These are phyloP conservation scores for Balakata baccata DNA, from an alignment of 345 rosid genomes.

Conservation along the genomic window DNA sequence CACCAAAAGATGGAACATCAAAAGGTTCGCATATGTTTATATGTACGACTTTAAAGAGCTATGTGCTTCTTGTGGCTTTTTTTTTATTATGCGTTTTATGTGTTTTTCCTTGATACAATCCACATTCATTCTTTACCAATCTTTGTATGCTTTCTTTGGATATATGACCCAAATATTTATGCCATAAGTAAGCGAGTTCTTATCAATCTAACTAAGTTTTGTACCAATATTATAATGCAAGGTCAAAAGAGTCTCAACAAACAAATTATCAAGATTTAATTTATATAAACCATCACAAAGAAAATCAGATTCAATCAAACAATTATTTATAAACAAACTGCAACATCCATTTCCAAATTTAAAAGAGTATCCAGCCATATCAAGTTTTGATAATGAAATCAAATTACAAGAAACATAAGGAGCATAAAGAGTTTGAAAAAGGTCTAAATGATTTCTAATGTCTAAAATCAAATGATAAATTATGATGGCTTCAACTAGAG, in stretches of 20 bases:
- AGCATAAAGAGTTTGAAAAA: neutral
- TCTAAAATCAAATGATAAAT: constrained; percentile 1
- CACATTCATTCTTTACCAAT: neutral
- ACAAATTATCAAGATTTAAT: neutral
- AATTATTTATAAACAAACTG: neutral
- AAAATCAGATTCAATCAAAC: neutral
- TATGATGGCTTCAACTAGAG: neutral
- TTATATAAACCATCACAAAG: neutral
- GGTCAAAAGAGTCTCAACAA: neutral
- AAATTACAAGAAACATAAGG: neutral
- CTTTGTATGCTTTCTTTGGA: neutral
- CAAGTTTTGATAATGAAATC: neutral
- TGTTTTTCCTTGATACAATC: neutral
- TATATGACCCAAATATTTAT: neutral
- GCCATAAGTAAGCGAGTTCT: neutral
- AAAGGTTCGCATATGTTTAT: neutral
- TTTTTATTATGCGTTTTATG: neutral
- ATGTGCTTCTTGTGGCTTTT: neutral
- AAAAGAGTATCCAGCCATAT: neutral
- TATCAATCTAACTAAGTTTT: neutral
- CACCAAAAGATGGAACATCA: neutral
- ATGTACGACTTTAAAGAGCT: neutral
- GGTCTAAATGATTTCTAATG: neutral
- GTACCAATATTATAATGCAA: neutral
- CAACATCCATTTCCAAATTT: neutral